Evolutionary conservation across 176 grass and related monocot genomes (phyloP).

Genomic region (Juncus effusus): DNA sequence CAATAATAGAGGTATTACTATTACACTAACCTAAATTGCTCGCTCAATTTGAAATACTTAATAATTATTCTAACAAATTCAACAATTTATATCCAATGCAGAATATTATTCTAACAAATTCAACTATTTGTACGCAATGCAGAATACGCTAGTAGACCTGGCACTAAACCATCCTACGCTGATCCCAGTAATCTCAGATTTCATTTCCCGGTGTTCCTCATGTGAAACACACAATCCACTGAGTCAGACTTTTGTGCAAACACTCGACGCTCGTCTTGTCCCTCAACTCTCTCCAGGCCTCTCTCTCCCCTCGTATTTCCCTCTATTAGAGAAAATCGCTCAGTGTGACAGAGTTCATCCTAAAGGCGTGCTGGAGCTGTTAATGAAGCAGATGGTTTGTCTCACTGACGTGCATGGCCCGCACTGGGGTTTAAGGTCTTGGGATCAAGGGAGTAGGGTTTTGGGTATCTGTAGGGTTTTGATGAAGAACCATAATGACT

Average conservation of each 20-base stretch:
- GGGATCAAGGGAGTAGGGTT: slow-evolving; percentile 88
- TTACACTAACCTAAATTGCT: not conserved
- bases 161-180: slow-evolving; percentile 51
- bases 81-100: too few relatives aligned
- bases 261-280: slow-evolving; percentile 61
- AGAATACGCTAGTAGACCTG: slow-evolving; percentile 67
- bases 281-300: slow-evolving; percentile 67
- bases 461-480: slow-evolving; percentile 68
- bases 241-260: slow-evolving; percentile 58
- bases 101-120: too few relatives aligned
- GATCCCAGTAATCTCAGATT: slow-evolving; percentile 69
- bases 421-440: slow-evolving; percentile 55
- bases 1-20: slow-evolving; percentile 59
- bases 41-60: not conserved
- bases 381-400: slow-evolving; percentile 64
- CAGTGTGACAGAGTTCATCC: slow-evolving; percentile 69
- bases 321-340: slow-evolving; percentile 77
- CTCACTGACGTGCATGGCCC: slow-evolving; percentile 61
- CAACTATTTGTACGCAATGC: slow-evolving; percentile 25
- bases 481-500: slow-evolving; percentile 79
- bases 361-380: slow-evolving; percentile 64
- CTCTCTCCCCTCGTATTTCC: slow-evolving; percentile 69
- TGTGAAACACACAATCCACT: slow-evolving; percentile 52
- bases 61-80: too few relatives aligned
- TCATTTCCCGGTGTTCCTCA: slow-evolving; percentile 54